phyloP scores from a whole-genome alignment of 164 flowering plant species.

The Aristolochia fimbriata region DNA sequence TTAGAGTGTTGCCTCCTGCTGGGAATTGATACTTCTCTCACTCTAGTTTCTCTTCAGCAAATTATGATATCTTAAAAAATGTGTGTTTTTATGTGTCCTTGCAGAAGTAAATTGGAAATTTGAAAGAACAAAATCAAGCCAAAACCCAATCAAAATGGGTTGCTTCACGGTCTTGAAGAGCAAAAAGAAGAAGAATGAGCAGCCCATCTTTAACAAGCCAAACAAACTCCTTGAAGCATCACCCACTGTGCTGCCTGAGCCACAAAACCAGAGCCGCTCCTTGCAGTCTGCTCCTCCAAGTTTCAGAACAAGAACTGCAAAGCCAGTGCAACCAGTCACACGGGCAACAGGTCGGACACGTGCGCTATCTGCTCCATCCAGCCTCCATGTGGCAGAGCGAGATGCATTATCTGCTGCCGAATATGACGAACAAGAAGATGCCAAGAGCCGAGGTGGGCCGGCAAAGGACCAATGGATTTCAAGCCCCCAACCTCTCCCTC shows the following conservation, averaged over 20 bases:
- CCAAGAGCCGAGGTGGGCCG: slow-evolving; percentile 27
- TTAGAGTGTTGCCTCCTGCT: background rate
- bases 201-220: slow-evolving; percentile 21
- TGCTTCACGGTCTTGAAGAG: slow-evolving; percentile 73
- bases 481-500: slow-evolving; percentile 87
- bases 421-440: slow-evolving; percentile 56
- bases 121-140: background rate
- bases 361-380: slow-evolving; percentile 86
- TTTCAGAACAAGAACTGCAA: slow-evolving; percentile 48
- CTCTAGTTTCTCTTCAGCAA: background rate
- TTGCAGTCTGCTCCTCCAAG: slow-evolving; percentile 98
- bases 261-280: slow-evolving; percentile 39
- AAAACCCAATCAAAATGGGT: slow-evolving; percentile 47
- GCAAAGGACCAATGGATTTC: slow-evolving; percentile 38
- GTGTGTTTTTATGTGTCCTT: background rate
- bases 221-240: slow-evolving; percentile 35
- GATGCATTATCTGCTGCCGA: slow-evolving; percentile 44
- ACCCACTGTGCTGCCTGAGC: slow-evolving; percentile 79
- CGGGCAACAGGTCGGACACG: slow-evolving; percentile 36
- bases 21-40: background rate
- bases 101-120: slow-evolving; percentile 11
- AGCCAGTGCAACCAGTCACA: slow-evolving; percentile 40
- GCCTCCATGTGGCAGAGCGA: slow-evolving; percentile 53
- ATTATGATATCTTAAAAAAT: background rate
- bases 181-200: slow-evolving; percentile 67